Conservation (phyloP, 2,329 filamentous ascomycete genomes). For the Escovopsis sp. region DNA sequence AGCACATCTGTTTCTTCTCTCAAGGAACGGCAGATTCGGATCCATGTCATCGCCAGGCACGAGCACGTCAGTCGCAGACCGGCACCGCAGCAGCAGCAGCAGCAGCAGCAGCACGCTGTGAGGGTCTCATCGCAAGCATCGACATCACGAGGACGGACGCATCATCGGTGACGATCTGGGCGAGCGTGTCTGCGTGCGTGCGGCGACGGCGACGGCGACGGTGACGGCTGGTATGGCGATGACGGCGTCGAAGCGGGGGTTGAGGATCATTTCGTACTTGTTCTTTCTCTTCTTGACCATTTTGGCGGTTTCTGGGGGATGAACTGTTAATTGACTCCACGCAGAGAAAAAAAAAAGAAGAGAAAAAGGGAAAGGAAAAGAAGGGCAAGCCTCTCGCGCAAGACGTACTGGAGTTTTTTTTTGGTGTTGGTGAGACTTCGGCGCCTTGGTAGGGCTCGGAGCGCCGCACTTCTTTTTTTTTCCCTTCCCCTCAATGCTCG, state of each 20-base stretch:
- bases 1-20: constrained; percentile 6
- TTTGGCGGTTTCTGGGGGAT: constrained; percentile 39
- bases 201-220: not conserved
- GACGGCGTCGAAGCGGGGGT: constrained; percentile 1
- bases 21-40: not conserved
- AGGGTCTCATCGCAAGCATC: not conserved
- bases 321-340: constrained; percentile 19
- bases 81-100: not conserved
- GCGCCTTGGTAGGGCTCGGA: constrained; percentile 6
- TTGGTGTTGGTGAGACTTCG: constrained; percentile 5
- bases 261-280: constrained; percentile 33
- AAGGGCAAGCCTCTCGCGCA: constrained; percentile 3
- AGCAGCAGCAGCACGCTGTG: too few species aligned
- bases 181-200: too few species aligned
- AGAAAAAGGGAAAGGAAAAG: constrained; percentile 5
- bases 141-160: not conserved
- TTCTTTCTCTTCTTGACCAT: constrained; percentile 63
- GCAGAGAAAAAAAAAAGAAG: constrained; percentile 7
- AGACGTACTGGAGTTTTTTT: constrained; percentile 14
- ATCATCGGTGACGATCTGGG: not conserved
- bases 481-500: too few species aligned
- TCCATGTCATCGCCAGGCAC: constrained; percentile 5
- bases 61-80: not conserved
- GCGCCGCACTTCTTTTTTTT: constrained; percentile 1
- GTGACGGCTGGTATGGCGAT: not conserved